Evolutionary conservation across 1,284 basidiomycete genomes (phyloP).

Genomic region (Irpex lacteus): DNA sequence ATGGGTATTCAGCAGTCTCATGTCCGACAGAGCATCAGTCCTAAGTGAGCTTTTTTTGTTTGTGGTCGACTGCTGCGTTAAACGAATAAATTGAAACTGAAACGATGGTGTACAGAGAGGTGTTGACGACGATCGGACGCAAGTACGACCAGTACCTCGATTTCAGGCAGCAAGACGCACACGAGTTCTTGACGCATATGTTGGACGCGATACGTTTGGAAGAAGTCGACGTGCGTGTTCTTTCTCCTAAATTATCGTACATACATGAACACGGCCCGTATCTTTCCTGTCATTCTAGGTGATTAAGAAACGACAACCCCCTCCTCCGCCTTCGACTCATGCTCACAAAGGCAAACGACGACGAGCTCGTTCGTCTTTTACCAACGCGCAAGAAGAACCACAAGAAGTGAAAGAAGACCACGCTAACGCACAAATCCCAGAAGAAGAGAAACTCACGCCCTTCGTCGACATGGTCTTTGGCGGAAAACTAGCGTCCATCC

Average conservation of each 20-base stretch:
- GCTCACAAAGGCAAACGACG: neutral
- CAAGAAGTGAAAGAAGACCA: constrained; percentile 22
- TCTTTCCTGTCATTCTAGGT: constrained; percentile 39
- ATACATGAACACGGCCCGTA: neutral
- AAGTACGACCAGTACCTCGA: constrained; percentile 95
- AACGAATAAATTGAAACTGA: too few species aligned
- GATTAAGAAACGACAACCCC: constrained; percentile 73
- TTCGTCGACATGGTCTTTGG: constrained; percentile 90
- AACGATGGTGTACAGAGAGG: constrained; percentile 33
- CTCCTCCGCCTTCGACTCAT: constrained; percentile 22
- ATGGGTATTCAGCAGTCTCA: constrained; percentile 53
- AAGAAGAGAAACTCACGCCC: constrained; percentile 49
- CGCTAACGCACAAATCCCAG: neutral
- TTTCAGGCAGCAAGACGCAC: constrained; percentile 91
- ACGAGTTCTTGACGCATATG: constrained; percentile 87
- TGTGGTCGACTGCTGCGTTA: neutral
- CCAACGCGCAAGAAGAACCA: too few species aligned
- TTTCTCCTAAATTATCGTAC: neutral
- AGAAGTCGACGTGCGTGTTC: constrained; percentile 75
- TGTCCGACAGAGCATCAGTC: constrained; percentile 52
- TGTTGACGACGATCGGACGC: constrained; percentile 69
- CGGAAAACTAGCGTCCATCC: constrained; percentile 82
- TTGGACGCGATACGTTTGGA: constrained; percentile 96
- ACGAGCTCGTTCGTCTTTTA: neutral
- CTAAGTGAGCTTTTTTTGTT: constrained; percentile 46